Percentiles rank a stretch among this genome's conserved stretches.
Conservation (phyloP, 495 filamentous ascomycete species). For the Collariella sp. region DNA sequence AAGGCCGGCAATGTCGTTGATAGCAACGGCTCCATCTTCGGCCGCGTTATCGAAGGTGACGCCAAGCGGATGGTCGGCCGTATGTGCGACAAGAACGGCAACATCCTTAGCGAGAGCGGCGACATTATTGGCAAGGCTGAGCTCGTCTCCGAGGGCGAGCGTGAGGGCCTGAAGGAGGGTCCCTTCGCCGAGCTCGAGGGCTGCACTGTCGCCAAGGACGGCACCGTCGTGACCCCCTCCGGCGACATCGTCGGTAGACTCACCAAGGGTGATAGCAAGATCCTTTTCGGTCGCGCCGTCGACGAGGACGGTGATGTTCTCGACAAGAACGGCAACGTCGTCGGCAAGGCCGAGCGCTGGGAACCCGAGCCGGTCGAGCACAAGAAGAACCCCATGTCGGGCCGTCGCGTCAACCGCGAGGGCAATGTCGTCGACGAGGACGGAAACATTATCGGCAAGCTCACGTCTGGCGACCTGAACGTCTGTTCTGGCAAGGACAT, state of each 20-base stretch:
- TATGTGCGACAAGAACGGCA: slow-evolving; percentile 74
- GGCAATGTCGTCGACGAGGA: slow-evolving; percentile 76
- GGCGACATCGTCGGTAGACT: slow-evolving; percentile 68
- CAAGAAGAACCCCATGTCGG: slow-evolving; percentile 52
- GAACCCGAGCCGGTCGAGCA: slow-evolving; percentile 66
- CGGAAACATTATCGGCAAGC: slow-evolving; percentile 70
- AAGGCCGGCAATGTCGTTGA: slow-evolving; percentile 81
- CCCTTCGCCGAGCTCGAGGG: slow-evolving; percentile 71
- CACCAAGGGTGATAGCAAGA: slow-evolving; percentile 60
- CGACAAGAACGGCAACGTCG: slow-evolving; percentile 72
- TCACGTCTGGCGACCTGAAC: slow-evolving; percentile 64
- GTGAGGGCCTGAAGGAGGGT: slow-evolving; percentile 60
- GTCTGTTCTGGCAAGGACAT: slow-evolving; percentile 69
- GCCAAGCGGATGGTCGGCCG: slow-evolving; percentile 60
- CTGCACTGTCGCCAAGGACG: slow-evolving; percentile 65
- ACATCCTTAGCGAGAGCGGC: slow-evolving; percentile 73
- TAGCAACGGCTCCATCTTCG: slow-evolving; percentile 59
- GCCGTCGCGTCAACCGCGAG: slow-evolving; percentile 69
- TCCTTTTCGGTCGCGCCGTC: slow-evolving; percentile 63
- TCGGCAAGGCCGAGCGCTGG: slow-evolving; percentile 78
- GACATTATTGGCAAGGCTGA: slow-evolving; percentile 72
- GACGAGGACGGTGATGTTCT: slow-evolving; percentile 78
- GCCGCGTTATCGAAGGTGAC: slow-evolving; percentile 68
- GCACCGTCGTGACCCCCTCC: slow-evolving; percentile 52
- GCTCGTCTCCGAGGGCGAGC: slow-evolving; percentile 63